These are phyloP conservation scores for Stachybotrys elegans DNA, from an alignment of 2,329 filamentous ascomycete genomes.

Conservation along the genomic window DNA sequence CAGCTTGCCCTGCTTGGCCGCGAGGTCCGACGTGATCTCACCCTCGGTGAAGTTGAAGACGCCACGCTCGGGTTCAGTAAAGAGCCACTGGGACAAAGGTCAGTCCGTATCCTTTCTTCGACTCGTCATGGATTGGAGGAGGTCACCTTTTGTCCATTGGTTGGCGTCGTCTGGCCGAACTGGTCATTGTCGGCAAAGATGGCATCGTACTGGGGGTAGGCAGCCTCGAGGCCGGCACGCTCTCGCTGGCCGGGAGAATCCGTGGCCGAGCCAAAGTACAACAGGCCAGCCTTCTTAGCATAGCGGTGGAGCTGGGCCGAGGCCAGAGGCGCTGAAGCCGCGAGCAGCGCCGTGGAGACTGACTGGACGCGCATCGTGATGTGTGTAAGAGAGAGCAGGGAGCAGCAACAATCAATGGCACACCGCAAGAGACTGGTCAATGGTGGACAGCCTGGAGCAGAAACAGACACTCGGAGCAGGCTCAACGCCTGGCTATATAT, in stretches of 20 bases:
- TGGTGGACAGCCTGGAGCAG: no score
- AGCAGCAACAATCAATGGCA: no score
- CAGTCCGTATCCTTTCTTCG: neutral
- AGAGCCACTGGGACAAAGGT: slow-evolving; percentile 39
- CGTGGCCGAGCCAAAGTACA: slow-evolving; percentile 60
- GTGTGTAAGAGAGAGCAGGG: no score
- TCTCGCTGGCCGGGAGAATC: slow-evolving; percentile 39
- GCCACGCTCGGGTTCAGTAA: slow-evolving; percentile 51
- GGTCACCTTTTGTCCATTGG: slow-evolving; percentile 48
- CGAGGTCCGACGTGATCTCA: slow-evolving; percentile 42
- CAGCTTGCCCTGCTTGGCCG: slow-evolving; percentile 34
- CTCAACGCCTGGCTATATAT: no score
- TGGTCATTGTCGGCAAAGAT: slow-evolving; percentile 49
- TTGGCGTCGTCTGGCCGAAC: slow-evolving; percentile 58
- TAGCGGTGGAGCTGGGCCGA: slow-evolving; percentile 38
- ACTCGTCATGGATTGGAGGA: neutral
- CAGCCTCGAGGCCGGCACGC: slow-evolving; percentile 39
- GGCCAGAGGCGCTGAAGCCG: slow-evolving; percentile 20
- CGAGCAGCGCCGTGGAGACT: slow-evolving; percentile 12
- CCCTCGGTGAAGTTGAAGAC: slow-evolving; percentile 58
- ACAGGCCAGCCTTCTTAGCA: slow-evolving; percentile 46
- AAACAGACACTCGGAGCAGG: no score
- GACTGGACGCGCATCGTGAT: slow-evolving; percentile 1
- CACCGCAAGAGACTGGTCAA: no score
- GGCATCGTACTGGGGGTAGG: slow-evolving; percentile 47